Evolutionary conservation across 225 moss, liverwort and hornwort genomes (phyloP).

Genomic region (Marchantia polymorpha): DNA sequence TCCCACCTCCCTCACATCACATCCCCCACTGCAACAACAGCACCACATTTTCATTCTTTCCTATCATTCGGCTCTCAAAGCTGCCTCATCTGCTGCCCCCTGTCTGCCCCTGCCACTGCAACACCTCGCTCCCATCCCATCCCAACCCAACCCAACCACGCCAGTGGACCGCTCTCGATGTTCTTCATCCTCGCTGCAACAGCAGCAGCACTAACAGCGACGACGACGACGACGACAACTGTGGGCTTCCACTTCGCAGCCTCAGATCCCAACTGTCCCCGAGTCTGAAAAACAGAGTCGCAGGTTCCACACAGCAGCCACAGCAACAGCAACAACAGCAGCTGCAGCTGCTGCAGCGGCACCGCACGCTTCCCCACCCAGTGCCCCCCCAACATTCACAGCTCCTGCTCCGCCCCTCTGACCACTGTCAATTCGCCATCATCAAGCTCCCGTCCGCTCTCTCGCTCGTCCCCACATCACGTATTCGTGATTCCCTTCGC

Average conservation of each 20-base stretch:
- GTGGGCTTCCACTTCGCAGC: neutral
- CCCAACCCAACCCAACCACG: neutral
- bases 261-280: neutral
- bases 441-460: too few relatives aligned
- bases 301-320: neutral
- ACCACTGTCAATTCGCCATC: too few relatives aligned
- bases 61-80: neutral
- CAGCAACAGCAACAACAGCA: neutral
- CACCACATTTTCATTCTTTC: neutral
- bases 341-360: neutral
- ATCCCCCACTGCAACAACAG: neutral
- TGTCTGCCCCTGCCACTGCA: neutral
- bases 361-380: constrained; percentile 4
- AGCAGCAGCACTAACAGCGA: neutral
- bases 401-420: neutral
- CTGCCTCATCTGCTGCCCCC: neutral
- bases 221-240: neutral
- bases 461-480: too few relatives aligned
- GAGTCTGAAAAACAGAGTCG: neutral
- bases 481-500: too few relatives aligned
- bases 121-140: neutral
- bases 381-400: neutral
- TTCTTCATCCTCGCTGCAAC: neutral
- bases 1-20: neutral
- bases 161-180: neutral